Base-by-base conservation (phyloP, 208 protist genomes). In the Crithidia expoeki region DNA sequence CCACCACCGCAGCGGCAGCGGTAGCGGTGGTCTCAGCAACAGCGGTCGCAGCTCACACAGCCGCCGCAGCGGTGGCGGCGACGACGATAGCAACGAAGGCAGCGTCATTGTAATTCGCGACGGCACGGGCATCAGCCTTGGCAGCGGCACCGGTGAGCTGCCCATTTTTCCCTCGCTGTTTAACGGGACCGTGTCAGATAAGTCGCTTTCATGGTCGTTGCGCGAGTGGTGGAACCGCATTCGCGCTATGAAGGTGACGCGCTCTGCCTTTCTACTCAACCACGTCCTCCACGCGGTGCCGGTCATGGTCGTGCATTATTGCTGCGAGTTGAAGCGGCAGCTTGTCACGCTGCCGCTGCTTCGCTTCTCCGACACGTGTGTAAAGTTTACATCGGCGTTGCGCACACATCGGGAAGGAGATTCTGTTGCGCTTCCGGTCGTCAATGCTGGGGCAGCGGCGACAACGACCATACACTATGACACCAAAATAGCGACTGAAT, bases 251-350 rank as follows among this genome's bases (percentile, higher is more conserved):
- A 77, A 90, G 38, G 75, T 85, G 33, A 90, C 83, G 5, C 72
- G 56, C 50, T 34, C 63, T 34, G 81, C 73, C 9, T 46, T 80
- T 50, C 64, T 89, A 16, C 40, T 90, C 21, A 65, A 80, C 25
- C 87, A 93, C 72, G 71, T 95, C 50, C 63, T 95, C 19, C 85
- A 85, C 25, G 86, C 90, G 7, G 66, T 83, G 0, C 90, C 90
- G 2, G 87, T 88, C 4, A 57, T 76, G 14, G 12, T 79, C 2
- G 68, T 95, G 32, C 90, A 93, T 61, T 87, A 78, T 65, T 78
- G 79, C 59, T 90, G 84, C 72, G 74, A 80, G 47, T 56, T 93
- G 11, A 81, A 85, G 70, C 80, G 80, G 28, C 83, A 95, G 73
- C 76, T 84, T 21, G 81, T 59, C n/a, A 76, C 80, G 25, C 59